Evolutionary conservation across 2,329 filamentous ascomycete species (phyloP).

Genomic region (Arthroderma sp.): DNA sequence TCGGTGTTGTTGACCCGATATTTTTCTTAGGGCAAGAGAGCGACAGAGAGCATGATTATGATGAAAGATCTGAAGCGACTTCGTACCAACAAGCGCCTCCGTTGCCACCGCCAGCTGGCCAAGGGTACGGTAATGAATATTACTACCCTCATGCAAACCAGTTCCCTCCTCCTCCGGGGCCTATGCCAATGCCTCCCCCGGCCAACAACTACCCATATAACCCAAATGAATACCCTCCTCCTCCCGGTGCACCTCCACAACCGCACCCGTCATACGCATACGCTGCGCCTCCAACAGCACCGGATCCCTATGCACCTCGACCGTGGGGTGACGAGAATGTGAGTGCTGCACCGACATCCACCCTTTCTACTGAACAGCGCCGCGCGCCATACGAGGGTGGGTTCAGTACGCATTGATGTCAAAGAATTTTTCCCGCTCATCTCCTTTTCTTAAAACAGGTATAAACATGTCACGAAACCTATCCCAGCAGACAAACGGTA

Average conservation of each 20-base stretch:
- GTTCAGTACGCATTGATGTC: slow-evolving; percentile 15
- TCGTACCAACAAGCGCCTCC: slow-evolving; percentile 27
- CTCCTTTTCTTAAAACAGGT: too few relatives aligned
- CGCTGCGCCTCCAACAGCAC: slow-evolving; percentile 21
- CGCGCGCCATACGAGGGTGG: slow-evolving; percentile 29
- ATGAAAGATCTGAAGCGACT: slow-evolving; percentile 28
- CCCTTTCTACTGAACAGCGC: slow-evolving; percentile 24
- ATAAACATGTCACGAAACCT: too few relatives aligned
- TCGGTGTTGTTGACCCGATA: slow-evolving; percentile 2
- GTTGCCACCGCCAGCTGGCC: slow-evolving; percentile 15
- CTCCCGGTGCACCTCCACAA: slow-evolving; percentile 25
- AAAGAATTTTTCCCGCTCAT: too few relatives aligned
- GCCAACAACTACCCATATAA: slow-evolving; percentile 18
- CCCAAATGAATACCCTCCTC: slow-evolving; percentile 30
- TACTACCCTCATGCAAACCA: slow-evolving; percentile 30
- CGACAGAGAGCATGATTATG: slow-evolving; percentile 24
- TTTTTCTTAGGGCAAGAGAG: slow-evolving; percentile 16
- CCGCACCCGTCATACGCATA: slow-evolving; percentile 26
- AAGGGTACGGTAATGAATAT: slow-evolving; percentile 16
- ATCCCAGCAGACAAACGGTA: too few relatives aligned
- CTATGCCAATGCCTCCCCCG: slow-evolving; percentile 13
- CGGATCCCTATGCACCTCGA: slow-evolving; percentile 27
- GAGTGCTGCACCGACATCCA: slow-evolving; percentile 23
- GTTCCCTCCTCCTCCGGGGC: slow-evolving; percentile 32
- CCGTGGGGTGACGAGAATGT: slow-evolving; percentile 37